A percentile compares a stretch with the other conserved stretches of the same genome.
Conservation (phyloP, 306 rosid species). For the Pyrus betulifolia region DNA sequence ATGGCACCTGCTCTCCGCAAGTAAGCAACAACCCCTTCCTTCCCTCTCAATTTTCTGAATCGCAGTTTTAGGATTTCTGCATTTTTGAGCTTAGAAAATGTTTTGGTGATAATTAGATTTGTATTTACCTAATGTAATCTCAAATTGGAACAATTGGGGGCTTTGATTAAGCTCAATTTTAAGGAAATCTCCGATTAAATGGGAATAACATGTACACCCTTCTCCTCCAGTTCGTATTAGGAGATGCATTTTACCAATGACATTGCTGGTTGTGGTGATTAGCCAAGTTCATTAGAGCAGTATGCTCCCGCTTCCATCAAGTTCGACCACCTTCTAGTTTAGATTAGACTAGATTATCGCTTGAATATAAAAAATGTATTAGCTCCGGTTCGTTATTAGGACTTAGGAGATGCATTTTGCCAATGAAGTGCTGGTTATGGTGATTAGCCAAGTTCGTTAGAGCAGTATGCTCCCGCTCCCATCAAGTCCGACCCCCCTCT, state of each 20-base stretch:
- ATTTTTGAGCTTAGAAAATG: neutral
- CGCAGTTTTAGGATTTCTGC: neutral
- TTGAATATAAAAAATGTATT: neutral
- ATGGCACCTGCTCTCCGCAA: conserved; percentile 99
- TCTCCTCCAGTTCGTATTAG: neutral
- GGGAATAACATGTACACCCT: neutral
- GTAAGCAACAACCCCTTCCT: conserved; percentile 27
- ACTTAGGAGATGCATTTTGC: neutral
- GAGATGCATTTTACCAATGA: neutral
- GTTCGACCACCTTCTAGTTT: too few species aligned
- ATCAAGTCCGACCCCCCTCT: too few species aligned
- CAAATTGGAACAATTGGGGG: neutral
- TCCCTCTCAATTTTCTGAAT: neutral
- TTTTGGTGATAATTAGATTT: neutral
- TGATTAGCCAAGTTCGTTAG: neutral
- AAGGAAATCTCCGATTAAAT: neutral
- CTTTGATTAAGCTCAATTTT: neutral
- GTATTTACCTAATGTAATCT: neutral
- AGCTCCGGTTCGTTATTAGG: neutral
- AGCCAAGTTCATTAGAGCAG: neutral
- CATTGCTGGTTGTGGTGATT: neutral
- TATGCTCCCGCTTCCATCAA: neutral
- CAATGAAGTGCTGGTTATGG: neutral
- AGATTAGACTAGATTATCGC: neutral
- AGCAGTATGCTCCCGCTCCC: neutral